Conservation (phyloP, 345 rosid genomes). For the Moringa oleifera region DNA sequence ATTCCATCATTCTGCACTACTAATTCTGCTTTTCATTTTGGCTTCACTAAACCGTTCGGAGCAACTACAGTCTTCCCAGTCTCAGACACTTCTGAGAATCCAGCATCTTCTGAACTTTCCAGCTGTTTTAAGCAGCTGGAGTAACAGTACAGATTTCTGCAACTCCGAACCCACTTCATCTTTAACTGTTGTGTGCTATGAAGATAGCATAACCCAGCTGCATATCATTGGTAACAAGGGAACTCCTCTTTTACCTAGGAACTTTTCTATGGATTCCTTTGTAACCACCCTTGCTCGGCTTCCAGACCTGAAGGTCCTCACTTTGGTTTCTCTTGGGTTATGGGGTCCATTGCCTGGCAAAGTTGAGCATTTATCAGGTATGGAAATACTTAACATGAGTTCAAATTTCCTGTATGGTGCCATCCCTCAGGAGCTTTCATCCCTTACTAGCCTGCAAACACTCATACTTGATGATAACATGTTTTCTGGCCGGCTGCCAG, state of each 20-base stretch:
- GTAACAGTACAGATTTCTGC: constrained; percentile 73
- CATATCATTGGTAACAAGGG: constrained; percentile 60
- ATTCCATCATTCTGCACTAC: constrained; percentile 24
- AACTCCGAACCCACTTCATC: constrained; percentile 55
- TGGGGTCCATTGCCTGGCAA: constrained; percentile 88
- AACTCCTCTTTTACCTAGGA: constrained; percentile 43
- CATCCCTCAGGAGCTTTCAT: constrained; percentile 63
- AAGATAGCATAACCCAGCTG: constrained; percentile 71
- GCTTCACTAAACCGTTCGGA: constrained; percentile 36
- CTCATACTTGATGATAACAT: constrained; percentile 80
- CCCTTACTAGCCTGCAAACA: constrained; percentile 52
- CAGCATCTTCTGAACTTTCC: constrained; percentile 63
- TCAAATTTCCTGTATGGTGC: constrained; percentile 66
- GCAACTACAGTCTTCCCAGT: constrained; percentile 73
- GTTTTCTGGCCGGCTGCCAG: constrained; percentile 60
- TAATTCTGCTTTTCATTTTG: constrained; percentile 33
- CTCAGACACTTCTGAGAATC: constrained; percentile 63
- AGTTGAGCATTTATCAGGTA: constrained; percentile 49
- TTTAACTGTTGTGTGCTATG: constrained; percentile 80
- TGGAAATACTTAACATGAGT: constrained; percentile 84
- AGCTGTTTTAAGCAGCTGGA: constrained; percentile 60
- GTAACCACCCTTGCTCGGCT: constrained; percentile 68
- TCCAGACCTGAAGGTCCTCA: constrained; percentile 74
- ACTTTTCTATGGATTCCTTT: constrained; percentile 78
- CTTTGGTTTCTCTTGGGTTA: constrained; percentile 75